phyloP scores from a whole-genome alignment of 768 basidiomycete species.

The Roridomyces roridus region DNA sequence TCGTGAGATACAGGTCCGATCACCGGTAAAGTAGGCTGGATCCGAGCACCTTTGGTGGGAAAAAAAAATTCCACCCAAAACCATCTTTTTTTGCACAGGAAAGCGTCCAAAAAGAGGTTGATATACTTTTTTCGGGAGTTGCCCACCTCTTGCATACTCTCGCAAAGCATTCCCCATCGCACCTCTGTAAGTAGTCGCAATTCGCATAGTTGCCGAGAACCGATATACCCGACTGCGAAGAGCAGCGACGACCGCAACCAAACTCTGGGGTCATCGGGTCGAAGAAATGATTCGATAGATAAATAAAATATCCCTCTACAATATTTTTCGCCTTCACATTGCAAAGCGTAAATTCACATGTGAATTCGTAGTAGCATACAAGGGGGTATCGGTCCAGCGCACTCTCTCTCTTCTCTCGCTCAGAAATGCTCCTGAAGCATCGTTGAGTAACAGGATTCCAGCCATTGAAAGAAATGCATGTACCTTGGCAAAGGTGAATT shows the following conservation, averaged over 20 bases:
- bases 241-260: constrained; percentile 43
- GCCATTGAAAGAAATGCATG: constrained; percentile 7
- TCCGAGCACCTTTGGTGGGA: too few relatives aligned
- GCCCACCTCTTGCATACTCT: too few relatives aligned
- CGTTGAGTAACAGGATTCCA: neutral
- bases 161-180: too few relatives aligned
- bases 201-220: constrained; percentile 73
- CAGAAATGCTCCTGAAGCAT: constrained; percentile 36
- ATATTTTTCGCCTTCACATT: too few relatives aligned
- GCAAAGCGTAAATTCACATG: neutral
- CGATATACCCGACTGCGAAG: constrained; percentile 48
- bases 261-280: constrained; percentile 49
- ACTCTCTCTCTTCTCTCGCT: constrained; percentile 9
- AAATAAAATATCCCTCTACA: neutral
- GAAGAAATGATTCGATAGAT: constrained; percentile 40
- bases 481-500: constrained; percentile 86
- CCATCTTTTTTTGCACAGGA: too few relatives aligned
- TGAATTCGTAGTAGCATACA: constrained; percentile 7
- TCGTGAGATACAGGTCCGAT: too few relatives aligned
- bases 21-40: too few relatives aligned
- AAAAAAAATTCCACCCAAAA: too few relatives aligned
- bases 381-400: constrained; percentile 19
- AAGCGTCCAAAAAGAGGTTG: too few relatives aligned
- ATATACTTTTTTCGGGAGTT: too few relatives aligned
- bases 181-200: too few relatives aligned